Conservation (phyloP, 306 rosid genomes). For the Malus orientalis region DNA sequence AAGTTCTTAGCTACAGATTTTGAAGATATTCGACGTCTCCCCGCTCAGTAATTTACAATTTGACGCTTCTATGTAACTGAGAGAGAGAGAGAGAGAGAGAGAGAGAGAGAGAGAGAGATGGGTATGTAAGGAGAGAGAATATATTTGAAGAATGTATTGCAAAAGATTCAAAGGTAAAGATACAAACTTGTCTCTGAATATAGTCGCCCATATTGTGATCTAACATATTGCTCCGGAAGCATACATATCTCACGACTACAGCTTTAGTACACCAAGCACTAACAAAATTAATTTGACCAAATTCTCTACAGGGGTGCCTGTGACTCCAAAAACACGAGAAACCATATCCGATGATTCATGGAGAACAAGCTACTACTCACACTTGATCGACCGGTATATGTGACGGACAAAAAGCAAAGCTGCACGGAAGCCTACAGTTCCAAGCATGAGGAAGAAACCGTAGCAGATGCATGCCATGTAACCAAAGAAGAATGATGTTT, state of each 20-base stretch:
- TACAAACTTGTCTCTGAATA: constrained; percentile 40
- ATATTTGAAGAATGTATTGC: constrained; percentile 27
- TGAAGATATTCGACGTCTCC: neutral
- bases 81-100: neutral
- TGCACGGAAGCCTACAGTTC: constrained; percentile 64
- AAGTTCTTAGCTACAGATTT: neutral
- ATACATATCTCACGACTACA: constrained; percentile 22
- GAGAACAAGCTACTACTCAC: constrained; percentile 42
- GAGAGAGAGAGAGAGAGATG: neutral
- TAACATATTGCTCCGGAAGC: constrained; percentile 42
- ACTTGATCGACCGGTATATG: constrained; percentile 58
- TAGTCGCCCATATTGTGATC: constrained; percentile 32
- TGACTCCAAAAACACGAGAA: neutral
- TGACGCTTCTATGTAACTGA: neutral
- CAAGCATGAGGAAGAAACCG: constrained; percentile 72
- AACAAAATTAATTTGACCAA: constrained; percentile 52
- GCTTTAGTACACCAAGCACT: constrained; percentile 37
- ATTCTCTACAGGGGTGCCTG: constrained; percentile 45
- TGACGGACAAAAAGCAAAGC: constrained; percentile 57
- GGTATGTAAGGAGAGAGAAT: neutral
- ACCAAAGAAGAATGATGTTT: constrained; percentile 63
- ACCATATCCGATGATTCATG: constrained; percentile 5
- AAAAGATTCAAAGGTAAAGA: constrained; percentile 34
- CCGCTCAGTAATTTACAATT: neutral
- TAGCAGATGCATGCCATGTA: constrained; percentile 73